Evolutionary conservation across 768 basidiomycete species (phyloP).

Genomic region (Lanmaoa pseudosensibilis): DNA sequence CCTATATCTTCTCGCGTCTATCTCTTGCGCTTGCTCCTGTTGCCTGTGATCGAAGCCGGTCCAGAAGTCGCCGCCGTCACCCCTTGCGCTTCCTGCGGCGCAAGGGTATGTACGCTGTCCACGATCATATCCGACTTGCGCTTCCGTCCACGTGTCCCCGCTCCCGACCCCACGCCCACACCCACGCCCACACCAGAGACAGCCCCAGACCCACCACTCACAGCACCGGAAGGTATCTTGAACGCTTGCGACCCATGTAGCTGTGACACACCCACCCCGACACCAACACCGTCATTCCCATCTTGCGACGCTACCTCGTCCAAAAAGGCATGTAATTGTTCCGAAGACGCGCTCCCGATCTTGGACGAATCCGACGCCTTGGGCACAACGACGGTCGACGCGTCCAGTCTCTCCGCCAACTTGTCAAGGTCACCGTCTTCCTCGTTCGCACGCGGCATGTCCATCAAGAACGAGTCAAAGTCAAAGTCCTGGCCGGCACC

Average conservation of each 20-base stretch:
- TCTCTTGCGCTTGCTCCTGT: slow-evolving; percentile 32
- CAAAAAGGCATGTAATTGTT: slow-evolving; percentile 43
- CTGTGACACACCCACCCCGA: background rate
- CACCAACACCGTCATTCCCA: slow-evolving; percentile 12
- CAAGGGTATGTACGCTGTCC: slow-evolving; percentile 12
- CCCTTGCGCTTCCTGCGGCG: background rate
- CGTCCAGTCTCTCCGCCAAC: slow-evolving; percentile 34
- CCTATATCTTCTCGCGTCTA: slow-evolving; percentile 6
- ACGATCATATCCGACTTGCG: slow-evolving; percentile 39
- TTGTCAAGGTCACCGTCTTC: slow-evolving; percentile 34
- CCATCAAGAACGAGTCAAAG: slow-evolving; percentile 42
- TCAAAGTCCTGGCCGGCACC: slow-evolving; percentile 32
- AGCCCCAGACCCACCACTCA: background rate
- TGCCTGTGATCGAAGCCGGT: slow-evolving; percentile 10
- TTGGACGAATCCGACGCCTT: slow-evolving; percentile 28
- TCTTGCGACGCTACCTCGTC: slow-evolving; percentile 43
- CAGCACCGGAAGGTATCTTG: background rate
- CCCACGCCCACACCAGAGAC: background rate
- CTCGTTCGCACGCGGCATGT: slow-evolving; percentile 34
- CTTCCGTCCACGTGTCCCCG: slow-evolving; percentile 31
- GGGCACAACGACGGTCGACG: slow-evolving; percentile 33
- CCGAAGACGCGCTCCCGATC: slow-evolving; percentile 33
- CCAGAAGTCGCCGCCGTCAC: background rate
- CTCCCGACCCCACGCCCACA: background rate
- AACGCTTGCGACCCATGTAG: slow-evolving; percentile 10